Base-by-base conservation (phyloP, 768 basidiomycete species). In the Tephrocybe sp. region DNA sequence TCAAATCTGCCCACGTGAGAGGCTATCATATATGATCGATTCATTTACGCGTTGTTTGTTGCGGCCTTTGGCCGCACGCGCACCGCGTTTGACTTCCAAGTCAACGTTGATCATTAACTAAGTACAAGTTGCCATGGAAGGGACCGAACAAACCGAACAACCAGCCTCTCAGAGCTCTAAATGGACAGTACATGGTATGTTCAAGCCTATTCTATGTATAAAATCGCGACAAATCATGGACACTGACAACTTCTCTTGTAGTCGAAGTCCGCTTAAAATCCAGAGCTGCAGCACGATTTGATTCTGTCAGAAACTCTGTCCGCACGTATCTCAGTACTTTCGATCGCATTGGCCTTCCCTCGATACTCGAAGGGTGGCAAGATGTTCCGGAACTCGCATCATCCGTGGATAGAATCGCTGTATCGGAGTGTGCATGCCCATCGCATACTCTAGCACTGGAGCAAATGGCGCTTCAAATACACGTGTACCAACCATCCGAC, bases 401-500 rank as follows among this genome's bases (percentile, higher is more conserved):
- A 25, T 83, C 89, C 34, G 85, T 97, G 32, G 90, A 96, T 49
- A 77, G 75, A 40, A 87, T 98, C 47, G 68, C 73, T 6, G 82
- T 87, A 9, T 84, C 86, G 8, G 95, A 87, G 64, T 83, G 82
- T 1, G 62, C 84, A 42, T 86, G 80, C 65, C 75, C 81, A n/a
- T 72, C 73, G 11, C 66, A 69, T 18, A 73, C 70, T 9, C 73
- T 84, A 30, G 73, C 78, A 2, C 64, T 86, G 44, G 76, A 79
- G 16, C 79, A 87, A 51, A 77, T 83, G 44, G 66, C 69, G 7
- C 76, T 95, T 30, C 82, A 90, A 55, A 83, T 97, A 47, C 91
- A 99, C 61, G 83, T 97, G 12, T 99, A 98, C 63, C 87, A 93
- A 51, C 85, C 89, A 9, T 78, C 78, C 0, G 83, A 87, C 48